phyloP scores from a whole-genome alignment of 495 filamentous ascomycete genomes.

The Lophiotrema nucula region DNA sequence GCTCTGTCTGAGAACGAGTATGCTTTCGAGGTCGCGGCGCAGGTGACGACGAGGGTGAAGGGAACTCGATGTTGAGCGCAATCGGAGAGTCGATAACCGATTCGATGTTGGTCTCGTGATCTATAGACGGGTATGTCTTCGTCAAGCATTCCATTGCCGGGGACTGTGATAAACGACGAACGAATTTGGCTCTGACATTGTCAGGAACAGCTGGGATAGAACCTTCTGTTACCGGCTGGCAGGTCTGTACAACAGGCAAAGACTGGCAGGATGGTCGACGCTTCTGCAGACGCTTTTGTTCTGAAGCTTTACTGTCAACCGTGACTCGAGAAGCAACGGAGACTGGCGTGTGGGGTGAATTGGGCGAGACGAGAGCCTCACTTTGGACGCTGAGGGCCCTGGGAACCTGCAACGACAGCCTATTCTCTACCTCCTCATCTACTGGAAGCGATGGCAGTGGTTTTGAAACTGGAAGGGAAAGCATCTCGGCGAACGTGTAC shows the following conservation, averaged over 20 bases:
- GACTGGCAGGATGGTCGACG: conserved; percentile 27
- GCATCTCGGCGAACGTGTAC: conserved; percentile 37
- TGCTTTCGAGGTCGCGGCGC: conserved; percentile 12
- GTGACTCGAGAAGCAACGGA: conserved; percentile 16
- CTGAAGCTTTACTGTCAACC: conserved; percentile 19
- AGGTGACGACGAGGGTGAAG: conserved; percentile 5
- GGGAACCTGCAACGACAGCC: background rate
- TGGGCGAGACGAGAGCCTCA: background rate
- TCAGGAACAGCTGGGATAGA: conserved; percentile 27
- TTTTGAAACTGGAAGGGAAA: conserved; percentile 21
- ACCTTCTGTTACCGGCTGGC: conserved; percentile 13
- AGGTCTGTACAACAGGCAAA: conserved; percentile 28
- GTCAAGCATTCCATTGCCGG: conserved; percentile 36
- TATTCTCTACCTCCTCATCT: background rate
- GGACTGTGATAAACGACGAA: conserved; percentile 22
- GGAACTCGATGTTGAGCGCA: conserved; percentile 10
- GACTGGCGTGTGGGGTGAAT: conserved; percentile 6
- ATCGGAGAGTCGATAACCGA: background rate
- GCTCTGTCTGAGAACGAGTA: conserved; percentile 18
- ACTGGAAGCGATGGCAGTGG: conserved; percentile 21
- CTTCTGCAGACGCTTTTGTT: conserved; percentile 37
- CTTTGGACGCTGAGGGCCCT: background rate
- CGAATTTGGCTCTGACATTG: conserved; percentile 19
- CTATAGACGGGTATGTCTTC: conserved; percentile 24
- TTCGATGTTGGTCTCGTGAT: conserved; percentile 5